Percentiles rank a stretch among this genome's conserved stretches.
phyloP scores from a whole-genome alignment of 73 alveolate genomes.

The Tetrahymena malaccensis region DNA sequence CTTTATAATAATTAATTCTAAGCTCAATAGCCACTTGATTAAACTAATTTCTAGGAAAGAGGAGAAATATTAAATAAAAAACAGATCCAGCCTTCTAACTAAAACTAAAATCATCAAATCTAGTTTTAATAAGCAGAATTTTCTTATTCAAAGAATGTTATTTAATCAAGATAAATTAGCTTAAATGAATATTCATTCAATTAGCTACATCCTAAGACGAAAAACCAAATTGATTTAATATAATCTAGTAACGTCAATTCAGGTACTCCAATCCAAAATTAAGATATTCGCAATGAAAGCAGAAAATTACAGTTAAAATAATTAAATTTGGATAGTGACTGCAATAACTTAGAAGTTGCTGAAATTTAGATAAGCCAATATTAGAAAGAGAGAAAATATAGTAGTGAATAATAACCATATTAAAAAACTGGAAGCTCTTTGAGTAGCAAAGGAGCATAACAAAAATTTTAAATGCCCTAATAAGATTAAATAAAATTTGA shows the following conservation, averaged over 20 bases:
- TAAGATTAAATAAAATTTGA: background rate
- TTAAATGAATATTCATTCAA: background rate
- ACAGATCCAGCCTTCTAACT: background rate
- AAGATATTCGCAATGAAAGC: background rate
- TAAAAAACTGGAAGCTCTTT: background rate
- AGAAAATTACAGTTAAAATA: too few relatives aligned
- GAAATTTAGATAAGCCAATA: background rate
- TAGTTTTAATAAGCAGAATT: background rate
- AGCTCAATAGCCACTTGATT: background rate
- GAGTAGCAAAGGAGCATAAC: background rate
- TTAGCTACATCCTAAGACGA: background rate
- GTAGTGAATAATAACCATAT: too few relatives aligned
- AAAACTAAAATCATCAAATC: background rate
- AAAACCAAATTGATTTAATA: background rate
- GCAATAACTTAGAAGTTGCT: background rate
- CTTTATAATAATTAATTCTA: too few relatives aligned
- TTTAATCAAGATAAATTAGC: background rate
- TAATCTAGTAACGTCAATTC: background rate
- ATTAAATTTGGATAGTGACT: too few relatives aligned
- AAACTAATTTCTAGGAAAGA: background rate
- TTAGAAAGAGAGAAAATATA: too few relatives aligned
- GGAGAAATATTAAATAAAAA: background rate
- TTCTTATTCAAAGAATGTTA: background rate
- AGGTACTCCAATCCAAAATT: background rate
- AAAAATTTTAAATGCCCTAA: background rate